Base-by-base conservation (phyloP, 495 filamentous ascomycete genomes). In the Neurospora cerealis region DNA sequence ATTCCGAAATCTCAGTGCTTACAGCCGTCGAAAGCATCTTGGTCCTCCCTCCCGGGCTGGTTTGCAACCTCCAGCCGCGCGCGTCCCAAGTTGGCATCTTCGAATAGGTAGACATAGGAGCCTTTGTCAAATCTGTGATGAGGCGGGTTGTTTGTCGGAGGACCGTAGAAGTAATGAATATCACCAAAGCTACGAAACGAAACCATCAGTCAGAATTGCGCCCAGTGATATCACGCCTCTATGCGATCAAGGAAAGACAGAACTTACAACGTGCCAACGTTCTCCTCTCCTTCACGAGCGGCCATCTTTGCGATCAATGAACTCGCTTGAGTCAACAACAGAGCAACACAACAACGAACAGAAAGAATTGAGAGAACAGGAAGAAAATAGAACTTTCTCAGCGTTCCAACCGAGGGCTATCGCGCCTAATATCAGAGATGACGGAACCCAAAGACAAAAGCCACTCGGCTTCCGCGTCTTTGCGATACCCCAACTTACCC, bases 71-170 rank as follows among this genome's bases (percentile, higher is more conserved):
- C 94, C 69, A 97, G 77, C 66, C 93, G 89, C 39, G 90, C 90
- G 76, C 88, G 89, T 60, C 88, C 87, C 73, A 90, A 86, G 48
- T 86, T 83, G 7, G 90, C 86, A 81, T 93, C 91, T 76, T 93
- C 90, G 80, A 94, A 95, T 36, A 97, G 83, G 80, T 97, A 97
- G 46, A 97, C 84, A 77, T 97, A 97, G 17, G 93, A 97, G 69
- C 89, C 89, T 78, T 95, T 95, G 79, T 95, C 92, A 81, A 97
- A 97, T 36, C 94, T 90, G 81, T 97, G 93, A 78, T 95, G 91
- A 37, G 87, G 86, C 13, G 93, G 93, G 70, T 89, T 91, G 32
- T 87, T 84, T 2, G 88, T 87, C 3, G 93, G 92, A 21, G 87
- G 85, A 11, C 89, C 86, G 83, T 97, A 96, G 80, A 91, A 97